Base-by-base conservation (phyloP, 441 rosid genomes). In the Euphorbia schlechtendalii region DNA sequence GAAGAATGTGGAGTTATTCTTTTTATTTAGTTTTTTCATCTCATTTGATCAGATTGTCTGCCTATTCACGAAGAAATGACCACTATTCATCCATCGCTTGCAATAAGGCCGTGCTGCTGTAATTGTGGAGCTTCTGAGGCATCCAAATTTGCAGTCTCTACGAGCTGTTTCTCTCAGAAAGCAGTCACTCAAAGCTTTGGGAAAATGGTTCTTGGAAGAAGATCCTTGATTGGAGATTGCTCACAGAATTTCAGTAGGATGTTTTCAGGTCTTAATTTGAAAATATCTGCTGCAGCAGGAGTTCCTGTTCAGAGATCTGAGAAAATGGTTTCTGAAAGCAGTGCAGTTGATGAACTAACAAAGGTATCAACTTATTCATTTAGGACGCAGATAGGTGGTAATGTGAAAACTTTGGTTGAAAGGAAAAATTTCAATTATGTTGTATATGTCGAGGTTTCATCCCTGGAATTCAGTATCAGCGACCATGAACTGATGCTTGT, bases 331-430 rank as follows among this genome's bases (percentile, higher is more conserved):
- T 72, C 76, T 49, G 63, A 66, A 45, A 67, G 53, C 8, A 61
- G 68, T 71, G 79, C 78, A 67, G 80, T 79, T n/a, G 78, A 78
- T 63, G 76, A 77, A 32, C 69, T 27, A 34, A 69, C 73, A 70
- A 83, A 75, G 79, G 80, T 66, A 22, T 77, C 77, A 17, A 71
- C 82, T 30, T 90, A 77, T 78, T 76, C 75, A 7, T 92, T 89
- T 71, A 83, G 94, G 82, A 85, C 92, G 28, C 84, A 86, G 77
- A 49, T 66, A 68, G 92, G 94, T 36, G 89, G 81, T 59, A 83
- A 67, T 63, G 83, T 92, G 59, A 82, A 84, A 71, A 92, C 85
- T 63, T 74, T 68, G 66, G 80, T 86, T 65, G 71, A 78, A 61
- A 82, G 76, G 84, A 82, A 64, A 75, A 79, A 73, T 71, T 76